phyloP scores from a whole-genome alignment of 108 stramenopile genomes.

The Nitzschia sp. region DNA sequence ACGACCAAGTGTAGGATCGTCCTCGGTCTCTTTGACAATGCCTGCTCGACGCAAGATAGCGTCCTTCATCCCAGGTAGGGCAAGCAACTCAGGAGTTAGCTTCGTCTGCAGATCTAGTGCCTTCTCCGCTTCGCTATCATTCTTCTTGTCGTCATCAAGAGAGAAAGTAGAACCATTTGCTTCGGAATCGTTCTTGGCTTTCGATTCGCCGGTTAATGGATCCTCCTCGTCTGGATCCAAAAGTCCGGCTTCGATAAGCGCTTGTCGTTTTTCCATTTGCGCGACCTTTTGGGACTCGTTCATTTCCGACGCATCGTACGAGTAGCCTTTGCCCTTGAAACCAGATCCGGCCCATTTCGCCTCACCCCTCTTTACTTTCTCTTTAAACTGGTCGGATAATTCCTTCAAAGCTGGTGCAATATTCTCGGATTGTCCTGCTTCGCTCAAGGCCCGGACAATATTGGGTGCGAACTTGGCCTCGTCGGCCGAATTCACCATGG shows the following conservation, averaged over 20 bases:
- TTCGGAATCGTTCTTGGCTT: slow-evolving; percentile 25
- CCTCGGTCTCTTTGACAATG: slow-evolving; percentile 50
- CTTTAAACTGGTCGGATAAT: slow-evolving; percentile 89
- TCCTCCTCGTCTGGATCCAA: slow-evolving; percentile 84
- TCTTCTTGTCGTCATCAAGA: not conserved
- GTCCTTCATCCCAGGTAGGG: slow-evolving; percentile 88
- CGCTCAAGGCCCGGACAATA: slow-evolving; percentile 88
- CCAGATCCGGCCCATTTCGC: slow-evolving; percentile 93
- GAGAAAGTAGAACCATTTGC: slow-evolving; percentile 14
- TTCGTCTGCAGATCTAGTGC: slow-evolving; percentile 56
- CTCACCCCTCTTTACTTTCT: slow-evolving; percentile 92
- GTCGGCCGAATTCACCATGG: slow-evolving; percentile 90
- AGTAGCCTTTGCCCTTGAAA: slow-evolving; percentile 96
- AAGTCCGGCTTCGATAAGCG: slow-evolving; percentile 86
- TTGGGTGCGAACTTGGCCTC: slow-evolving; percentile 96
- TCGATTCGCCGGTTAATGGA: slow-evolving; percentile 26
- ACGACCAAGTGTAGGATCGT: slow-evolving; percentile 27
- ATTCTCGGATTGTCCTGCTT: slow-evolving; percentile 90
- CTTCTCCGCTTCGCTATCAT: slow-evolving; percentile 33
- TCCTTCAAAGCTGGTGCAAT: slow-evolving; percentile 81
- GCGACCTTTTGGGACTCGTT: slow-evolving; percentile 91
- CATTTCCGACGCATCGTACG: slow-evolving; percentile 94
- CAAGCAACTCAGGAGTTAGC: slow-evolving; percentile 74
- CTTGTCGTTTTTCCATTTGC: slow-evolving; percentile 87
- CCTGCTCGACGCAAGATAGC: slow-evolving; percentile 78